Evolutionary conservation across 2,329 filamentous ascomycete genomes (phyloP), one percentile per base, ranked within the genome.

Genomic region (Leptographium lundbergii): DNA sequence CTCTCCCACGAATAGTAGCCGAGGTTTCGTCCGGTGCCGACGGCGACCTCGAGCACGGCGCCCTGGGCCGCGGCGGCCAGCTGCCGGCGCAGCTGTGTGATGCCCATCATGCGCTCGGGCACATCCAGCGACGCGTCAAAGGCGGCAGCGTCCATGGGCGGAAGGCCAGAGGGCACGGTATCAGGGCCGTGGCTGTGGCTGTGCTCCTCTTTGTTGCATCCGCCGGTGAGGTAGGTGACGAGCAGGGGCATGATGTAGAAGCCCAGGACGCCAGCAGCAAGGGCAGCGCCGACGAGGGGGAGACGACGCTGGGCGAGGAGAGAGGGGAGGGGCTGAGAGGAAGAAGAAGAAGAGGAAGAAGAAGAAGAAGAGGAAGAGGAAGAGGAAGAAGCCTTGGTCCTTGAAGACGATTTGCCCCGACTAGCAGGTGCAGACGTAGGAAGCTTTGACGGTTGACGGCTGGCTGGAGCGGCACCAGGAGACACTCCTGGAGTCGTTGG

Each of bases 11-110:
- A 72, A 67, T 85, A 85, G 68, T 77, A 81, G 47, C 75, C 72
- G 19, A 85, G 66, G 65, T 86, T 86, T 14, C 83, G 74, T 4
- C 83, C 83, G 3, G 82, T 84, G 22, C 83, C 83, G 59, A 85
- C 76, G 22, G 81, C 82, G 14, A 86, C 74, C 68, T 86, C 83
- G 36, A 85, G 75, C 14, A 86, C 82, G 67, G 83, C 73, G 2
- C 83, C 83, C 0, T 67, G 67, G 6, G 78, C 81, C 36, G 70
- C 68, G 14, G 69, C 66, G 1, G 77, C 78, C 29, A 86, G 71
- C 25, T 71, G 70, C 56, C 72, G 71, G 13, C 83, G 76, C 57
- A 84, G 69, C 22, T 69, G 70, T 6, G 72, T 75, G 63, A 85
- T 76, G 54, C 83, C 81, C 73, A 79, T 79, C 64, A 79, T 72